These are phyloP conservation scores for Starmerella roubikii DNA, from an alignment of 805 yeast species.

Conservation along the genomic window DNA sequence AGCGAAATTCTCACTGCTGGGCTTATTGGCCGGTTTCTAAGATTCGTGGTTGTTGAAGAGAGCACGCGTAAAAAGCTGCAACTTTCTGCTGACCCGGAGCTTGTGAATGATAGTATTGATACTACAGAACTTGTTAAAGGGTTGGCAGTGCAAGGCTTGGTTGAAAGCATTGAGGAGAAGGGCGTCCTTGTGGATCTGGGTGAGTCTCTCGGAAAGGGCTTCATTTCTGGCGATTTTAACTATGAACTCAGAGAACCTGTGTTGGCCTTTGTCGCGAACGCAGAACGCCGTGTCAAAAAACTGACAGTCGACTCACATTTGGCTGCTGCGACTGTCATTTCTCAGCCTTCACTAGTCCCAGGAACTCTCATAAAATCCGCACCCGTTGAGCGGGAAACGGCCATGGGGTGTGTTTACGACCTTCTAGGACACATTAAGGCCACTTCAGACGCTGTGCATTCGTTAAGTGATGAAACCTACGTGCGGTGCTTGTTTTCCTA, in stretches of 20 bases:
- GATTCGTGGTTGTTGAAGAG: constrained; percentile 56
- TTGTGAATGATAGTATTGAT: constrained; percentile 47
- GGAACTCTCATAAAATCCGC: constrained; percentile 70
- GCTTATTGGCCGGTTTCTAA: constrained; percentile 72
- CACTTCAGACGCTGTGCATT: constrained; percentile 54
- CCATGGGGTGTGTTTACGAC: constrained; percentile 54
- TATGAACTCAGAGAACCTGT: constrained; percentile 51
- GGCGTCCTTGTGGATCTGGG: constrained; percentile 74
- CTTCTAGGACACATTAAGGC: constrained; percentile 65
- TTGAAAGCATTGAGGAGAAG: constrained; percentile 79
- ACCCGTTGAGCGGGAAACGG: constrained; percentile 40
- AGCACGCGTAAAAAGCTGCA: constrained; percentile 27
- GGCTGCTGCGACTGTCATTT: constrained; percentile 54
- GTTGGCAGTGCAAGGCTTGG: constrained; percentile 57
- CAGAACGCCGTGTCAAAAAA: constrained; percentile 12
- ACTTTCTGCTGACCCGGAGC: constrained; percentile 53
- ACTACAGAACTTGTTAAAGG: constrained; percentile 53
- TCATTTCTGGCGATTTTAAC: constrained; percentile 64
- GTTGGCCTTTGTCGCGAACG: constrained; percentile 37
- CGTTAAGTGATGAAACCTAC: constrained; percentile 25
- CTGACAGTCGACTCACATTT: constrained; percentile 26
- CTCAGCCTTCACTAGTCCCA: constrained; percentile 42
- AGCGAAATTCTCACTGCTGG: constrained; percentile 43
- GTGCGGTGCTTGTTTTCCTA: constrained; percentile 18
- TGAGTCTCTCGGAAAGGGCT: constrained; percentile 24